Base-by-base conservation (phyloP, 257 asterid genomes). In the Paulownia fortunei region DNA sequence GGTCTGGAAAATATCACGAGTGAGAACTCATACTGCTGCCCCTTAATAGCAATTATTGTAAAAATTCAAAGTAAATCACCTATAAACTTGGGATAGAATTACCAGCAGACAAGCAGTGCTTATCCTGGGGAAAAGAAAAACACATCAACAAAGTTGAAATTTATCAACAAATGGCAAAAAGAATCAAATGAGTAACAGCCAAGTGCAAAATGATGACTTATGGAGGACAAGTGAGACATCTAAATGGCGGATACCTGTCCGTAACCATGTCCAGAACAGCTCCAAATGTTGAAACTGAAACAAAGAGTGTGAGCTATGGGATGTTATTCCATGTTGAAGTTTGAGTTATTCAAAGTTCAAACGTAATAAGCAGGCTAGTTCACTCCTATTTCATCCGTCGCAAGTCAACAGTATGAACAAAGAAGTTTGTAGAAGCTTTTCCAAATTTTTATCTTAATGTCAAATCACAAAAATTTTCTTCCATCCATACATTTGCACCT, bases 231-330 rank as follows among this genome's bases (percentile, higher is more conserved):
- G 64, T 37, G 23, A 15, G 55, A 68, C 60, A 65, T 30, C 34
- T 24, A 39, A 66, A 51, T 26, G 71, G 24, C 51, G 13, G 49
- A 75, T 85, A 94, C 98, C 99, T 92, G 85, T 96, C 99, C 16
- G 98, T 94, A 80, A 94, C 93, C 99, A 95, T 95, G 89, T 95
- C 99, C 74, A 95, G 84, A 80, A 92, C 97, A 61, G 99, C 98
- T 77, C 99, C 99, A 77, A 96, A 89, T 19, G 98, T 96, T 62
- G 99, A 96, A 85, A 91, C 98, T 94, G 95, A 81, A 81, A 80
- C 54, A 82, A 70, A 24, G n/a, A 80, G 42, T 69, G 68, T 69
- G 83, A 67, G 56, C 34, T 51, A 77, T 69, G 24, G 52, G n/a
- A 70, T 67, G 75, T 68, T 66, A 75, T 18, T n/a, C n/a, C n/a